phyloP scores from a whole-genome alignment of 169 alveolate genomes.

The Eimeria falciformis region DNA sequence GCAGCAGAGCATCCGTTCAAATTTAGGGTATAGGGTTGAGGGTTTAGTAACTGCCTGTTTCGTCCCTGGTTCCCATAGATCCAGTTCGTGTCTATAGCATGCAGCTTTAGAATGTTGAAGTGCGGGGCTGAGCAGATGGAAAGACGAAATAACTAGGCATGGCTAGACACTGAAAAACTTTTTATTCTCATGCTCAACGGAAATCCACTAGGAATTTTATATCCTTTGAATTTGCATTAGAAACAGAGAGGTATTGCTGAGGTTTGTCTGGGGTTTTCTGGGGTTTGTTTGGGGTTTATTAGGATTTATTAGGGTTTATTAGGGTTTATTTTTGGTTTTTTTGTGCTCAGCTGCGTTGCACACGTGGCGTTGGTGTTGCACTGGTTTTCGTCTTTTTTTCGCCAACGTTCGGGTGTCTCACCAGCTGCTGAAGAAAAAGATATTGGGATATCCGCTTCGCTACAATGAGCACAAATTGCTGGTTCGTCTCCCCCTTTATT shows the following conservation, averaged over 20 bases:
- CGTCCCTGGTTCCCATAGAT: too few species aligned
- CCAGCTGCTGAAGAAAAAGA: constrained; percentile 77
- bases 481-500: constrained; percentile 64
- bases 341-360: constrained; percentile 51
- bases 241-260: not conserved
- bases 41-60: too few species aligned
- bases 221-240: too few species aligned
- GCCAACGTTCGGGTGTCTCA: constrained; percentile 78
- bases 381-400: constrained; percentile 77
- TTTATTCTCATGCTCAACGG: too few species aligned
- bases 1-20: too few species aligned
- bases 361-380: constrained; percentile 72
- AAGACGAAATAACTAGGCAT: not conserved
- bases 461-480: constrained; percentile 88
- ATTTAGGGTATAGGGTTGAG: constrained; percentile 17
- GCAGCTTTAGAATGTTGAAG: too few species aligned
- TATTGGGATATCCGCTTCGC: constrained; percentile 88
- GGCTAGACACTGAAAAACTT: not conserved
- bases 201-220: too few species aligned
- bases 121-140: too few species aligned
- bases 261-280: not conserved
- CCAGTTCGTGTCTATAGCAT: too few species aligned
- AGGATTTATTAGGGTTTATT: not conserved
- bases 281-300: not conserved
- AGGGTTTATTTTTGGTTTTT: not conserved